Conservation (phyloP, 2,329 filamentous ascomycete genomes). For the Fusarium drepaniforme region DNA sequence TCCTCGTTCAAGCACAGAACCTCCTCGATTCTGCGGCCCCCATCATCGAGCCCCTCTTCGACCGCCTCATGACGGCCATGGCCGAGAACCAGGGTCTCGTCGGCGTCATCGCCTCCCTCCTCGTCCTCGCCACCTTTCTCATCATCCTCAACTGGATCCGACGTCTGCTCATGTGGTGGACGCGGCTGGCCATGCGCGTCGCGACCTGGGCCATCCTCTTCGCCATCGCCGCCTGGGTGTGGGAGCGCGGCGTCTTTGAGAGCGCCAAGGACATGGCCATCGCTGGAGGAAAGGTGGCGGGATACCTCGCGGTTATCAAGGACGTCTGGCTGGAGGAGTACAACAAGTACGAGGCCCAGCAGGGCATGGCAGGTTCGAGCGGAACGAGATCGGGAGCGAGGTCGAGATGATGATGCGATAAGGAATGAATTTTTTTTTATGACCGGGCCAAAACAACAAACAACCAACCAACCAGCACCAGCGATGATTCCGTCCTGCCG, state of each 20-base stretch:
- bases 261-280: constrained; percentile 70
- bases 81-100: constrained; percentile 51
- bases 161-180: constrained; percentile 81
- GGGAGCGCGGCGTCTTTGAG: constrained; percentile 74
- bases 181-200: constrained; percentile 72
- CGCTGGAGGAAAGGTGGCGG: constrained; percentile 56
- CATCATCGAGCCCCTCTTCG: constrained; percentile 57
- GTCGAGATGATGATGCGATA: constrained; percentile 17
- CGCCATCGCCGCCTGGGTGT: constrained; percentile 67
- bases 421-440: constrained; percentile 14
- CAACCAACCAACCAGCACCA: neutral
- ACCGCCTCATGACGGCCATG: constrained; percentile 52
- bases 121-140: constrained; percentile 64
- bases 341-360: constrained; percentile 65
- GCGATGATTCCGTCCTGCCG: neutral
- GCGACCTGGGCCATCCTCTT: constrained; percentile 73
- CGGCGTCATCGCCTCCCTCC: constrained; percentile 49
- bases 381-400: constrained; percentile 34
- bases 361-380: constrained; percentile 42
- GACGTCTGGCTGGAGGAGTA: constrained; percentile 71
- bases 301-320: constrained; percentile 61
- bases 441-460: neutral
- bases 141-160: constrained; percentile 79
- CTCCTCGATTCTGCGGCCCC: constrained; percentile 52
- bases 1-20: constrained; percentile 46